These are phyloP conservation scores for Peronospora destructor DNA, from an alignment of 352 stramenopile species.

Conservation along the genomic window DNA sequence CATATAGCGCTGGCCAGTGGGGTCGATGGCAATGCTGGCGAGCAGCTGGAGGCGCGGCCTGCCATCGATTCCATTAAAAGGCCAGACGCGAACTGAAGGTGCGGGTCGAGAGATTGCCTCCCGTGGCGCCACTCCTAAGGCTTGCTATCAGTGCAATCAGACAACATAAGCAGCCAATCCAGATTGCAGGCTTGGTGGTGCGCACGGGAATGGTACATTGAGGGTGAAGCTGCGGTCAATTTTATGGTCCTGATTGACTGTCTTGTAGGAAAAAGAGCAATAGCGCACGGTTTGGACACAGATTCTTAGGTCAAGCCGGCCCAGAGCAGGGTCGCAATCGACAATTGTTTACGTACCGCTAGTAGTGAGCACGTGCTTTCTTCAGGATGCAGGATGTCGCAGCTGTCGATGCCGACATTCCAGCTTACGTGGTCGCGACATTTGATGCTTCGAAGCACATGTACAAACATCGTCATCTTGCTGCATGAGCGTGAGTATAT, in stretches of 20 bases:
- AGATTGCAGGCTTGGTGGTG: slow-evolving; percentile 86
- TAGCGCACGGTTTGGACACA: slow-evolving; percentile 74
- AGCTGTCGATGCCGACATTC: too few species aligned
- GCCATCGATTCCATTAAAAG: slow-evolving; percentile 29
- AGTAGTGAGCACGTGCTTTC: too few species aligned
- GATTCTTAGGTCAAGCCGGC: slow-evolving; percentile 83
- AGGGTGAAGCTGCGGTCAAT: neutral
- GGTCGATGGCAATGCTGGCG: slow-evolving; percentile 22
- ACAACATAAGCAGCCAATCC: slow-evolving; percentile 87
- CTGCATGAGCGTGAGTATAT: too few species aligned
- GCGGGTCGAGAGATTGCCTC: slow-evolving; percentile 80
- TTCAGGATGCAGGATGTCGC: too few species aligned
- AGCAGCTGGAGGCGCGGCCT: slow-evolving; percentile 12
- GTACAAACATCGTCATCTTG: too few species aligned
- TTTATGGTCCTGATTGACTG: neutral
- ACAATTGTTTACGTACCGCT: too few species aligned
- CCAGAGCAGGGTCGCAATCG: slow-evolving; percentile 56
- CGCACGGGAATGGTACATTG: slow-evolving; percentile 75
- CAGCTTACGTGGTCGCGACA: too few species aligned
- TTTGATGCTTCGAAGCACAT: too few species aligned
- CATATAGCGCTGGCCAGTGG: slow-evolving; percentile 73
- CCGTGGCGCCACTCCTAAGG: slow-evolving; percentile 79
- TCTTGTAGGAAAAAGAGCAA: slow-evolving; percentile 88
- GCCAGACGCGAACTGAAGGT: slow-evolving; percentile 59
- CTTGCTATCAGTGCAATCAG: slow-evolving; percentile 83